Evolutionary conservation across 2,329 filamentous ascomycete species (phyloP), one percentile per base, ranked within the genome.

Genomic region (Ciborinia camelliae): DNA sequence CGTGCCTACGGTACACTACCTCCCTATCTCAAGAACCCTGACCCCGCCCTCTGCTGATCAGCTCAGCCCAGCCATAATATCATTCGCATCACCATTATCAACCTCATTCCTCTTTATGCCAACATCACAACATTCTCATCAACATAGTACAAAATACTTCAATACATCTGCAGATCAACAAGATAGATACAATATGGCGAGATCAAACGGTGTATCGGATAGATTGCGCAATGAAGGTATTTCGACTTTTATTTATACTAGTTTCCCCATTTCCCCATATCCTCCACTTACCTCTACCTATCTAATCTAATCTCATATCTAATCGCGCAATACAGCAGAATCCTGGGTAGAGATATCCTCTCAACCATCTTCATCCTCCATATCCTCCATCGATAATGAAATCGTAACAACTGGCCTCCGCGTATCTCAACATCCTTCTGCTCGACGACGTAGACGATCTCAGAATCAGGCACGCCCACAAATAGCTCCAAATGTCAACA

Each of bases 341-440:
- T 97, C 95, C 10, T 99, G 95, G 95, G 87, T 98, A 71, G 94
- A 99, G 76, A 87, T 99, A 67, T 86, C 90, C 54, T 97, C 94
- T 4, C 91, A 95, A 72, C 92, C 94, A 9, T 97, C 94, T 0
- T 96, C 94, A 2, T 97, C 94, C 2, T 97, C 93, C 18, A 81
- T 97, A 15, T 97, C 93, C 26, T 97, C 87, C 62, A 87, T 89
- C 74, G 85, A 84, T 68, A 92, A 97, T 70, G 93, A 97, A 73
- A 94, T 97, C 70, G 90, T 97, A 69, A 96, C 92, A 2, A 95
- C 91, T 6, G 93, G 93, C 32, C 83, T 97, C 50, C 86, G 87
- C 62, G 88, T 97, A 61, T 88, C 90, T 68, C 82, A 83, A 69
- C 83, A 84, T 23, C 82, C 86, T 53, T 86, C 86, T 70, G 77